A percentile compares a stretch with the other conserved stretches of the same genome.
Conservation (phyloP, 2,329 filamentous ascomycete genomes). For the Acephala macrosclerotiorum region DNA sequence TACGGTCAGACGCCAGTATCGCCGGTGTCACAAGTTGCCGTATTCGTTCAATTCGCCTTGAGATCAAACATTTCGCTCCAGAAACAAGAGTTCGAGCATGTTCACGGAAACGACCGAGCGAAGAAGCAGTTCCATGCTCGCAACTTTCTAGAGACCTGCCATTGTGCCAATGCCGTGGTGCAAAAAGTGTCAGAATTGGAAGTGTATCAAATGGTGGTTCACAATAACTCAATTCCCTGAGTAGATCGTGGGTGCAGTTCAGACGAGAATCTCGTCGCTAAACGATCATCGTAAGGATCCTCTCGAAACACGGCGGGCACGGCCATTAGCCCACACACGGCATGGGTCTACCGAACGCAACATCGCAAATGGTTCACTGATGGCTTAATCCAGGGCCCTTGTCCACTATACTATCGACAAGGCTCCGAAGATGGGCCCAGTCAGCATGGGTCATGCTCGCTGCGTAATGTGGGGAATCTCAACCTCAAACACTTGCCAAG, state of each 20-base stretch:
- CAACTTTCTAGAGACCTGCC: neutral
- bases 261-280: conserved; percentile 38
- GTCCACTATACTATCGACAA: conserved; percentile 44
- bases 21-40: conserved; percentile 35
- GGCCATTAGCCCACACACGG: conserved; percentile 25
- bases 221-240: conserved; percentile 37
- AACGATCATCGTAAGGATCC: conserved; percentile 37
- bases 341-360: conserved; percentile 35
- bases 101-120: neutral
- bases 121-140: conserved; percentile 7
- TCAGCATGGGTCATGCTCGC: conserved; percentile 38
- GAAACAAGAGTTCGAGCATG: conserved; percentile 22
- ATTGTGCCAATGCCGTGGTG: neutral
- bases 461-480: conserved; percentile 42
- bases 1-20: conserved; percentile 40
- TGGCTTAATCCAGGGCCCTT: conserved; percentile 36
- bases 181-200: conserved; percentile 20
- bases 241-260: conserved; percentile 41
- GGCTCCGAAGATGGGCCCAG: conserved; percentile 39
- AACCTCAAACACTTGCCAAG: conserved; percentile 46
- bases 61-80: conserved; percentile 36
- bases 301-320: conserved; percentile 38
- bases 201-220: conserved; percentile 40
- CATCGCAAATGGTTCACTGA: conserved; percentile 34
- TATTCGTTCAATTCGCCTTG: conserved; percentile 30